A percentile compares a stretch with the other conserved stretches of the same genome.
Evolutionary conservation across 371 early-diverging fungal species (phyloP).

Genomic region (Mucor irregularis): DNA sequence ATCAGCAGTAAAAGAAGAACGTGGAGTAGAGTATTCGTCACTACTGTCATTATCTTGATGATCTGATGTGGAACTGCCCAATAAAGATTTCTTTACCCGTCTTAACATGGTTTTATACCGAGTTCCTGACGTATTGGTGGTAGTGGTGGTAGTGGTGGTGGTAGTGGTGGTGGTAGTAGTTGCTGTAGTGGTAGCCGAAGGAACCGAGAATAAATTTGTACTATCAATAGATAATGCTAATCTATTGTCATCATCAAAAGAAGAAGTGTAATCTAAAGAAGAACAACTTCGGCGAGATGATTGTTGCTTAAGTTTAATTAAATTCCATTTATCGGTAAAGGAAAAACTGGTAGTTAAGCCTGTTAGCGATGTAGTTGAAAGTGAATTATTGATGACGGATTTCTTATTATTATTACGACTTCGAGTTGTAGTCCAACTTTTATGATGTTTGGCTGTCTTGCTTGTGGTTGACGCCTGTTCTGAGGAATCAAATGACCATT

Average conservation of each 20-base stretch:
- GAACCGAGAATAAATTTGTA: background rate
- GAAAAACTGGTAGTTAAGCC: conserved; percentile 10
- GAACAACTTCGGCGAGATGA: conserved; percentile 23
- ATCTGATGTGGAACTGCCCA: background rate
- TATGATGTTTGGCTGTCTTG: background rate
- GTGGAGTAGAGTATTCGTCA: background rate
- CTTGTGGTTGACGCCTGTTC: background rate
- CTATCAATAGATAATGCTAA: background rate
- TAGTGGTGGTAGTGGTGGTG: conserved; percentile 2
- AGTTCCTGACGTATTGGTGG: conserved; percentile 4
- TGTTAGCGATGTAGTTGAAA: conserved; percentile 1
- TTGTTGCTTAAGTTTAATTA: conserved; percentile 16
- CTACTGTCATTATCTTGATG: background rate
- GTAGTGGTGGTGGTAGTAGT: conserved; percentile 5
- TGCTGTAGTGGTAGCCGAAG: conserved; percentile 10
- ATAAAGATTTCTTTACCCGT: conserved; percentile 16
- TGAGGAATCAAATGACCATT: conserved; percentile 2
- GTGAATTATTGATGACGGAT: background rate
- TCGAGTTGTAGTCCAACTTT: conserved; percentile 1
- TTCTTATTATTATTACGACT: background rate
- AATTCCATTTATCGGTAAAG: conserved; percentile 15
- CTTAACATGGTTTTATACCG: conserved; percentile 21
- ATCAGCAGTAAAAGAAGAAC: background rate
- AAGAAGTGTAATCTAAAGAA: background rate
- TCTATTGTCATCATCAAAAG: background rate